Evolutionary conservation across 139 green algal genomes (phyloP), one percentile per base, ranked within the genome.

Genomic region (Coelastrella sp.): DNA sequence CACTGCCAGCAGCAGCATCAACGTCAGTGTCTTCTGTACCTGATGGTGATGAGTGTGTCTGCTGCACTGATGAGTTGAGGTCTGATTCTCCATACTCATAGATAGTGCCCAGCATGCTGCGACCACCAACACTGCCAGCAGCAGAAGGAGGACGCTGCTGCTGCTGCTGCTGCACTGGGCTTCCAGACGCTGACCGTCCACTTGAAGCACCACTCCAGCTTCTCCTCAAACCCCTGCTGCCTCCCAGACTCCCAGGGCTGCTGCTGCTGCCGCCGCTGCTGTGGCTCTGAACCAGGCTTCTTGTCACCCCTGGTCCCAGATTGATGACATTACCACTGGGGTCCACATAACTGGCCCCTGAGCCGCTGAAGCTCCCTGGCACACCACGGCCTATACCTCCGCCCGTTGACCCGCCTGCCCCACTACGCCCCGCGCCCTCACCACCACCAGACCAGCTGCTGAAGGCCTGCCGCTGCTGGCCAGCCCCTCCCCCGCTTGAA

Each of bases 51-150:
- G 24, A 87, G 6, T 12, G 6, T 20, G 24, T 12, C 7, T 76
- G 66, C 70, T 82, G 84, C 11, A 19, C n/a, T 19, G 24, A n/a
- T 3, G 5, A 12, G 27, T 56, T 73, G 15, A n/a, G 10, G 19
- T 82, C 85, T 63, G 72, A 73, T n/a, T 89, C 72, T 20, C 72
- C 85, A 7, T n/a, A 58, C 12, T 83, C 85, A 61, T 84, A 82
- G 72, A 84, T 83, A 0, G 72, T 84, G 6, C 58, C 72, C 12
- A 82, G 11, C 14, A 56, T 10, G n/a, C n/a, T 68, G 58, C 72
- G 65, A 60, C 57, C 65, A 27, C 57, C 25, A 35, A 25, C 68
- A 35, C 35, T 61, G 22, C 6, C 78, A 25, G 49, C 25, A 27
- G 78, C 11, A 66, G 78, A 14, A 20, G 12, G 10, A 35, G 11